Base-by-base conservation (phyloP, 257 asterid species). In the Ajuga chamaepitys region DNA sequence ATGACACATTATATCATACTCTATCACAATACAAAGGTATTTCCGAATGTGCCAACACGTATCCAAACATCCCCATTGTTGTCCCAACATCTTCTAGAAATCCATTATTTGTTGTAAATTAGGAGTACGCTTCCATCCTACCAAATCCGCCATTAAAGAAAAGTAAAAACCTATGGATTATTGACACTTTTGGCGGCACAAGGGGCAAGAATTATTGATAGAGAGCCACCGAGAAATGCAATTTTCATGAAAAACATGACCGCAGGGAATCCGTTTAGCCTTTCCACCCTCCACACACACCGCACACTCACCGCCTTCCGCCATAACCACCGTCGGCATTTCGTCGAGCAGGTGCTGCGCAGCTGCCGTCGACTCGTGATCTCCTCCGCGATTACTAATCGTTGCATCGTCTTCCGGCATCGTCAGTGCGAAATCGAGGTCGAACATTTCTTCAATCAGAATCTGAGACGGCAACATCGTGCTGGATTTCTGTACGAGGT, bases 181-280 rank as follows among this genome's bases (percentile, higher is more conserved):
- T n/a, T n/a, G n/a, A n/a, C n/a, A n/a, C n/a, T n/a, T n/a, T n/a
- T n/a, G n/a, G 20, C 78, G 80, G 75, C 83, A 75, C 54, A 78
- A 16, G 14, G 83, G 80, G 62, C 83, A 78, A 0, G 80, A 74
- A 45, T 30, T 45, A 17, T 71, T 62, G 50, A 44, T 13, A 9
- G 74, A 53, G 16, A 71, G 73, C 80, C 83, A 78, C 37, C 54
- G 67, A 3, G 60, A 55, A 57, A 78, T 78, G 63, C 83, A 78
- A 14, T 35, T n/a, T 3, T 56, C 42, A 45, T 75, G 83, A 64
- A 78, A 78, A 16, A 71, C 75, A 37, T 78, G 83, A 48, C 80
- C 83, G 59, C 80, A 78, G 5, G 67, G 64, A 45, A 74, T 34
- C 54, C 59, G 72, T 57, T 47, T 78, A 4, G 75, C 80, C 24